Evolutionary conservation across 768 basidiomycete species (phyloP), one percentile per base, ranked within the genome.

Genomic region (Pleurotus salmoneostramineus): DNA sequence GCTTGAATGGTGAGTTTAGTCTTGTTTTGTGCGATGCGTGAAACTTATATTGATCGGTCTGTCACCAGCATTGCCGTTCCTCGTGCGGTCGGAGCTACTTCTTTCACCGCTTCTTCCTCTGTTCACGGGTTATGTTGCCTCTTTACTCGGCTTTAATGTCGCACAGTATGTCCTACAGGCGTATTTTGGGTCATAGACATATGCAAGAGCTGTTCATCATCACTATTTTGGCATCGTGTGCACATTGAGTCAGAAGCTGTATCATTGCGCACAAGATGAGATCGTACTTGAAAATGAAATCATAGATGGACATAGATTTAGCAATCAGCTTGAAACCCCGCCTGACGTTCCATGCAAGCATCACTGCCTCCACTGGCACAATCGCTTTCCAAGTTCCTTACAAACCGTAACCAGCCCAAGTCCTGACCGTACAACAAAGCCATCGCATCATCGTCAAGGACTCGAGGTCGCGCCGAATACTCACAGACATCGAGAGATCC

Each of bases 91-190:
- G 12, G 93, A 95, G 70, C 77, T 97, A 43, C 81, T 98, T 46
- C 83, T 98, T n/a, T 85, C 93, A 10, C 96, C 95, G 2, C 73
- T 98, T 44, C 77, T 97, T 27, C 93, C 95, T 21, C 74, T 96
- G 47, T 91, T 96, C 66, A 86, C 82, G 32, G 87, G 88, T 60
- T 98, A 94, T 71, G 81, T 96, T 57, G 76, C 92, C 40, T 93
- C 91, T 17, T 74, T 98, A 55, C 75, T 97, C 34, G 95, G 95
- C 5, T 93, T 95, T 77, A 97, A 97, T 68, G 81, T 96, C 59
- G 88, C 93, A 17, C 84, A 87, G 67, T 79, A 88, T 74, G 89
- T 88, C n/a, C 80, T 98, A 8, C 75, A 75, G 50, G 78, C 81
- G 54, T 95, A 98, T 74, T 96, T 97, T 70, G 85, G 86, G 56